Conservation (phyloP, 2,329 filamentous ascomycete species). For the Sphaerulina populicola region DNA sequence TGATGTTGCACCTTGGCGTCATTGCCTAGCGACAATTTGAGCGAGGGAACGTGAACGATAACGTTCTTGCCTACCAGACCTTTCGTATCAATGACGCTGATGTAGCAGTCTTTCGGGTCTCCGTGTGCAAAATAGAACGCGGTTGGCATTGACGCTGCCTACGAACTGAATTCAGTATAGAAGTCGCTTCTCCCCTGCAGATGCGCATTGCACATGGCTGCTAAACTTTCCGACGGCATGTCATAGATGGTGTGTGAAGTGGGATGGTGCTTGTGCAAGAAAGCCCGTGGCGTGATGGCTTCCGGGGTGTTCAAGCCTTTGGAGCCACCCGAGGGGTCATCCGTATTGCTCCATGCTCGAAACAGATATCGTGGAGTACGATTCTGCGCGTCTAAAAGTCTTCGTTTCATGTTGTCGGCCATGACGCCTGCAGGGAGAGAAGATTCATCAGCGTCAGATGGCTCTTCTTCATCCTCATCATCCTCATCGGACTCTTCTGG, state of each 20-base stretch:
- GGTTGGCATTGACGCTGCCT: not conserved
- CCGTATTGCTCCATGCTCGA: not conserved
- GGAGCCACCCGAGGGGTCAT: not conserved
- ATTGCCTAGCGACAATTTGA: not conserved
- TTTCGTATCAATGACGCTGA: conserved; percentile 10
- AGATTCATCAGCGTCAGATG: not conserved
- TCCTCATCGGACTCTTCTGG: not conserved
- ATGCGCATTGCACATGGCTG: not conserved
- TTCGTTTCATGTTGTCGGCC: not conserved
- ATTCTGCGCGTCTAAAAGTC: conserved; percentile 1
- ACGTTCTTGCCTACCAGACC: not conserved
- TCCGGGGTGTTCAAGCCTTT: not conserved
- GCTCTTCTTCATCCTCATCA: not conserved
- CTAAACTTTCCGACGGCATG: not conserved
- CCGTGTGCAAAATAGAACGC: not conserved
- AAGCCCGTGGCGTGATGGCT: conserved; percentile 6
- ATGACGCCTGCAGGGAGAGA: not conserved
- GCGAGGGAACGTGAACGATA: conserved; percentile 1
- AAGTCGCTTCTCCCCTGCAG: not conserved
- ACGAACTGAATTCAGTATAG: conserved; percentile 4
- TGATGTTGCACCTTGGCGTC: not conserved
- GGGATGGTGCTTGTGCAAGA: not conserved
- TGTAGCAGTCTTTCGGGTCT: not conserved
- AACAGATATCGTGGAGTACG: conserved; percentile 9
- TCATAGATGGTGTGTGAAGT: not conserved